Evolutionary conservation across 768 basidiomycete genomes (phyloP).

Genomic region (Butyriboletus loyo): DNA sequence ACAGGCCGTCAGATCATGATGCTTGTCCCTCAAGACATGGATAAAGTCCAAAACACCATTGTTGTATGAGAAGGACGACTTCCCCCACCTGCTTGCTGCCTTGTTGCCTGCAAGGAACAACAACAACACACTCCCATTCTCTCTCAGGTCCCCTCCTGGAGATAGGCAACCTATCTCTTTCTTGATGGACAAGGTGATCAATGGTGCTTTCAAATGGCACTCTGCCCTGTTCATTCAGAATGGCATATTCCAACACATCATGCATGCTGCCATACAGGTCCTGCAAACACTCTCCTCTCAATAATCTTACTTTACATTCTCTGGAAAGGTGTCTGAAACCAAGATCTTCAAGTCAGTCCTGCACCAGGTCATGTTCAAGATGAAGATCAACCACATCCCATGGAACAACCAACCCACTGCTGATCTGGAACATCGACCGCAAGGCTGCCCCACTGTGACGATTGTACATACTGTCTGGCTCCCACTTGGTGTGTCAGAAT

Average conservation of each 20-base stretch:
- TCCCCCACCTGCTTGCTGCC: neutral
- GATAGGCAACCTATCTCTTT: neutral
- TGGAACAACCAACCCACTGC: too few species aligned
- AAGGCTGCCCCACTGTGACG: too few species aligned
- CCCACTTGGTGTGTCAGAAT: too few species aligned
- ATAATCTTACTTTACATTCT: too few species aligned
- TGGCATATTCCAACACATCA: neutral
- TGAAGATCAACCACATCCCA: too few species aligned
- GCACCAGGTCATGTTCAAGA: too few species aligned
- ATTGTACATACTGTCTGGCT: too few species aligned
- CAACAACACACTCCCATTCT: neutral
- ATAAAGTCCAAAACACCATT: neutral
- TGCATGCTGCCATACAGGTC: neutral
- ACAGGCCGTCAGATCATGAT: too few species aligned
- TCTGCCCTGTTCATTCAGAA: neutral
- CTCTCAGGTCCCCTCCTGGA: neutral
- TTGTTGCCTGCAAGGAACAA: neutral
- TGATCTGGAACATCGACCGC: too few species aligned
- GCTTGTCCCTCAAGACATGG: neutral
- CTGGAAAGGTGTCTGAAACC: too few species aligned
- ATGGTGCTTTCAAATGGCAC: fast-evolving
- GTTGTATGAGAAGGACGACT: neutral
- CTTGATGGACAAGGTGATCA: neutral
- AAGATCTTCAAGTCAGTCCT: too few species aligned
- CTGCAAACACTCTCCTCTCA: too few species aligned